Base-by-base conservation (phyloP, 169 alveolate genomes). In the Toxoplasma gondii region DNA sequence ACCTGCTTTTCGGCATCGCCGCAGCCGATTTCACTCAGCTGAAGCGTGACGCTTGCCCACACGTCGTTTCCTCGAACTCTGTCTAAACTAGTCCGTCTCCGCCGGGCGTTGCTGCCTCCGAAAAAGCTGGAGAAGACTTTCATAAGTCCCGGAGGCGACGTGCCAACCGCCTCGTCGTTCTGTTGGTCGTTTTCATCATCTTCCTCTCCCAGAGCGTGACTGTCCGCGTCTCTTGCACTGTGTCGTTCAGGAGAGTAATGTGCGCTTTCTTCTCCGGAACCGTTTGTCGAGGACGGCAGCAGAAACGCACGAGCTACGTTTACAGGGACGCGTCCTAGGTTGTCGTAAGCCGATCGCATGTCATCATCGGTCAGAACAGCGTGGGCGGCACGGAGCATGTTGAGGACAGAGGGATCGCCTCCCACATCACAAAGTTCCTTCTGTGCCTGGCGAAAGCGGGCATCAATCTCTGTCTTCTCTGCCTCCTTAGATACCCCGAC, bases 21-120 rank as follows among this genome's bases (percentile, higher is more conserved):
- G 36, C 58, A 36, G 54, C 54, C 90, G 38, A 44, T 43, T 82
- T 82, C 90, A 22, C 67, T 82, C 90, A 82, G n/a, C 64, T 31
- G 43, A 17, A 82, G 41, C 17, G 54, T 38, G 38, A 82, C 90
- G 69, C 19, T 36, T 9, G 90, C 64, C 90, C 90, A 82, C 38
- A 82, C 90, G 64, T 82, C 90, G 41, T 82, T 78, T n/a, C 39
- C 67, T 10, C 67, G 44, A 9, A n/a, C 90, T 22, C 64, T 2
- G 34, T 27, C 16, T 36, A 34, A 29, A 34, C 64, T 36, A 1
- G 36, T 82, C 31, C 67, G 27, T 38, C 90, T 82, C 17, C 90
- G 31, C 39, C 90, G 44, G 90, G 38, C 90, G 39, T 4, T 17
- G 67, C 90, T 49, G 54, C 88, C 58, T 7, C 90, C 69, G 67